Percentiles rank a stretch among this genome's conserved stretches.
These are phyloP conservation scores for Colletotrichum graminicola DNA, from an alignment of 2,329 filamentous ascomycete genomes.

Conservation along the genomic window DNA sequence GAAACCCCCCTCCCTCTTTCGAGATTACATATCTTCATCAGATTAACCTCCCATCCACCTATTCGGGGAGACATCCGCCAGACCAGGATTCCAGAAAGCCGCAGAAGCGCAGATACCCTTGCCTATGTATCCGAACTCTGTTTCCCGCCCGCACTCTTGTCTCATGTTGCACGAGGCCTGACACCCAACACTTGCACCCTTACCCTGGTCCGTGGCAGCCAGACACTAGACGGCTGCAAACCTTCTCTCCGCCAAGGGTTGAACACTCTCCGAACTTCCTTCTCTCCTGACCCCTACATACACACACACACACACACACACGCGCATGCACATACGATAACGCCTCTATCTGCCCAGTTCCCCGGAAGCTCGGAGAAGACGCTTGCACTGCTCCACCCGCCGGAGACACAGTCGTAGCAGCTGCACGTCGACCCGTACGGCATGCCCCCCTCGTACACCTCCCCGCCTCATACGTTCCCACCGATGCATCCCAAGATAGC, in stretches of 20 bases:
- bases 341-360: slow-evolving; percentile 23
- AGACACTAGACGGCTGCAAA: not conserved
- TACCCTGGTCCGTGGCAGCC: not conserved
- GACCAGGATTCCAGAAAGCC: slow-evolving; percentile 27
- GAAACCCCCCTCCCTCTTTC: not conserved
- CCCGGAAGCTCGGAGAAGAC: not conserved
- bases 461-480: slow-evolving; percentile 29
- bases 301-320: not conserved
- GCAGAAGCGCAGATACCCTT: slow-evolving; percentile 23
- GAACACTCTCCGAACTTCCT: not conserved
- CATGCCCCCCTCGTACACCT: slow-evolving; percentile 21
- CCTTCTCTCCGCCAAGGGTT: slow-evolving; percentile 1
- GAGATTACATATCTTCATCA: not conserved
- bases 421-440: slow-evolving; percentile 38
- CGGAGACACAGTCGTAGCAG: slow-evolving; percentile 23
- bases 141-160: slow-evolving; percentile 22
- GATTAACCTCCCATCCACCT: not conserved
- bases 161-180: slow-evolving; percentile 30
- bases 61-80: not conserved
- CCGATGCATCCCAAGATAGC: slow-evolving; percentile 30
- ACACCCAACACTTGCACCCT: slow-evolving; percentile 9
- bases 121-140: slow-evolving; percentile 28
- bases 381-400: slow-evolving; percentile 27
- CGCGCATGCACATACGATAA: not conserved
- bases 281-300: not conserved